Percentiles rank a stretch among this genome's conserved stretches.
Conservation (phyloP, 345 rosid species). For the Lepidium didymum region DNA sequence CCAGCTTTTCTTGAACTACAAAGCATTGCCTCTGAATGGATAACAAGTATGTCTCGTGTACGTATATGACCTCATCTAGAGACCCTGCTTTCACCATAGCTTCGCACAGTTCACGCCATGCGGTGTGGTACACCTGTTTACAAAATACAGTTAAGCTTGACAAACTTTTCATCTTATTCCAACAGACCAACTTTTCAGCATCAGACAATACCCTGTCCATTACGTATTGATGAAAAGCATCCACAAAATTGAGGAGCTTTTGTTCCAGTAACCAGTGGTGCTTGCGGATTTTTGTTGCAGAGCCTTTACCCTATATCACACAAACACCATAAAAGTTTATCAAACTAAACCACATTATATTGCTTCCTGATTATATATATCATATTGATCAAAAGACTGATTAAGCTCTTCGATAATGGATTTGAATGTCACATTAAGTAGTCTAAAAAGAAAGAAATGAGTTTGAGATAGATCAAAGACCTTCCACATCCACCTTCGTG, state of each 20-base stretch:
- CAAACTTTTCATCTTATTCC: background rate
- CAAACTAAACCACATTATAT: conserved; percentile 1
- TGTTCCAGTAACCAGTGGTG: conserved; percentile 92
- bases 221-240: conserved; percentile 98
- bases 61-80: conserved; percentile 92
- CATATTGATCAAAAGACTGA: background rate
- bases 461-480: conserved; percentile 29
- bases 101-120: conserved; percentile 94
- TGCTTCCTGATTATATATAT: background rate
- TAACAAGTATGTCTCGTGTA: conserved; percentile 83
- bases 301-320: conserved; percentile 61
- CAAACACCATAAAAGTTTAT: conserved; percentile 1
- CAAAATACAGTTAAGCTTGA: conserved; percentile 20
- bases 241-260: conserved; percentile 97
- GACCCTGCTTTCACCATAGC: conserved; percentile 88
- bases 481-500: conserved; percentile 99
- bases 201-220: conserved; percentile 84
- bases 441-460: background rate
- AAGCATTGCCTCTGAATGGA: conserved; percentile 96
- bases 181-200: background rate
- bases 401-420: background rate
- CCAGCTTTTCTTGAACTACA: conserved; percentile 96
- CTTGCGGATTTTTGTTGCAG: conserved; percentile 47
- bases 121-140: conserved; percentile 88
- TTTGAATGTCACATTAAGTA: conserved; percentile 1